Evolutionary conservation across 2,329 filamentous ascomycete species (phyloP).

Genomic region (Diaporthe aspalathi): DNA sequence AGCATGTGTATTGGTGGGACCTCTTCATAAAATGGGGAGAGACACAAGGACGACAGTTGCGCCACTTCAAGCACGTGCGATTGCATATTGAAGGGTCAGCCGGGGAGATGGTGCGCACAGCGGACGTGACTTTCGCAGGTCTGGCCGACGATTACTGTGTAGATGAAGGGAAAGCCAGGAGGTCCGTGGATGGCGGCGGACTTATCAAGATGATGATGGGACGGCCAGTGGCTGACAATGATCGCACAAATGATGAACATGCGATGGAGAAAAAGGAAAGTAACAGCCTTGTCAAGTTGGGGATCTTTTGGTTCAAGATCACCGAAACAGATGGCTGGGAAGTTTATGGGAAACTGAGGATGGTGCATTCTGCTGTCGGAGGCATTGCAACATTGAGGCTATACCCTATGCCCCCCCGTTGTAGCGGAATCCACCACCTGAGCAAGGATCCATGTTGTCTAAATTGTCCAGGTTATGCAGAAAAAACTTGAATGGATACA

Average conservation of each 20-base stretch:
- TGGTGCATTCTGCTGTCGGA: neutral
- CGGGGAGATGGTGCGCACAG: slow-evolving; percentile 6
- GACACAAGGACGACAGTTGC: neutral
- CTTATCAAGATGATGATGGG: neutral
- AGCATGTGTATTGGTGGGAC: slow-evolving; percentile 29
- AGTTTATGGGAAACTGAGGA: slow-evolving; percentile 14
- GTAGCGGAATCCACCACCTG: neutral
- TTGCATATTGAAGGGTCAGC: neutral
- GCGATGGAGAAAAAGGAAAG: neutral
- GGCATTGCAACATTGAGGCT: neutral
- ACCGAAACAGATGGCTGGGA: neutral
- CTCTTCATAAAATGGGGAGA: slow-evolving; percentile 23
- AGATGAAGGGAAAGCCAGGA: slow-evolving; percentile 3
- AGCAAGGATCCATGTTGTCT: no score
- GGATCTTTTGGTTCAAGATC: slow-evolving; percentile 27
- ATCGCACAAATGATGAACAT: neutral
- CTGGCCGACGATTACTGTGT: neutral
- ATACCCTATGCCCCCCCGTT: neutral
- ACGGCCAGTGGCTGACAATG: neutral
- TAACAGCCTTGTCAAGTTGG: neutral
- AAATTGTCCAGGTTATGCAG: neutral
- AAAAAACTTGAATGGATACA: neutral
- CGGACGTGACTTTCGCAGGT: slow-evolving; percentile 23
- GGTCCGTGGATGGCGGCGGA: neutral
- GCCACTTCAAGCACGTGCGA: neutral